Evolutionary conservation across 164 flowering plant species (phyloP).

Genomic region (Cinnamomum chago): DNA sequence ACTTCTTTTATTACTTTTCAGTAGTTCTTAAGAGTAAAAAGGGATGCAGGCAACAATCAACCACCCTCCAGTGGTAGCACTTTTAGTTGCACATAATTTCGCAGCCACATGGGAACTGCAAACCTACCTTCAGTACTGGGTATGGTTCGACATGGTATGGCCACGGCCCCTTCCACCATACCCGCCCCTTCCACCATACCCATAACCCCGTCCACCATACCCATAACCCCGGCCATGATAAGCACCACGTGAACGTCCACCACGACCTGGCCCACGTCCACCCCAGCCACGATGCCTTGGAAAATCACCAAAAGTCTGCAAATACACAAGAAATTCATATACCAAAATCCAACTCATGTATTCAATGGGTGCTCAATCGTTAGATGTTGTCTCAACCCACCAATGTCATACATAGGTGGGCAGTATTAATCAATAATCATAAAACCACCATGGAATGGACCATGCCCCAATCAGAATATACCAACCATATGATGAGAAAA

Average conservation of each 20-base stretch:
- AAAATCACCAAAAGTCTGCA: slow-evolving; percentile 80
- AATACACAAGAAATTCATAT: background rate
- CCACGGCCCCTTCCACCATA: slow-evolving; percentile 57
- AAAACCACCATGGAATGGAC: background rate
- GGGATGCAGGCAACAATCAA: background rate
- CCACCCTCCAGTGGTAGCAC: slow-evolving; percentile 1
- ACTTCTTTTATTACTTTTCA: background rate
- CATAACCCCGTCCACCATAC: slow-evolving; percentile 45
- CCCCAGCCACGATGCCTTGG: slow-evolving; percentile 62
- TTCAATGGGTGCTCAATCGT: background rate
- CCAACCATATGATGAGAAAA: background rate
- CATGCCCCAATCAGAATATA: background rate
- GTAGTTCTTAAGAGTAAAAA: background rate
- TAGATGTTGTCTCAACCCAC: background rate
- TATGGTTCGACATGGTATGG: slow-evolving; percentile 8
- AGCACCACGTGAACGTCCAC: slow-evolving; percentile 46
- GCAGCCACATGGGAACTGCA: background rate
- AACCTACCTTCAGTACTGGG: background rate
- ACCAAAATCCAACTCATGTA: background rate
- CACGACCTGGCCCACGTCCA: slow-evolving; percentile 60
- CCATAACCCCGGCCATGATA: slow-evolving; percentile 64
- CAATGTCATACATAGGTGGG: background rate
- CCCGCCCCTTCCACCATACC: slow-evolving; percentile 46
- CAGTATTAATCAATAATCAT: background rate
- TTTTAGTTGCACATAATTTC: background rate